Evolutionary conservation across 441 rosid species (phyloP), one percentile per base, ranked within the genome.

Genomic region (Euphorbia schlechtendalii): DNA sequence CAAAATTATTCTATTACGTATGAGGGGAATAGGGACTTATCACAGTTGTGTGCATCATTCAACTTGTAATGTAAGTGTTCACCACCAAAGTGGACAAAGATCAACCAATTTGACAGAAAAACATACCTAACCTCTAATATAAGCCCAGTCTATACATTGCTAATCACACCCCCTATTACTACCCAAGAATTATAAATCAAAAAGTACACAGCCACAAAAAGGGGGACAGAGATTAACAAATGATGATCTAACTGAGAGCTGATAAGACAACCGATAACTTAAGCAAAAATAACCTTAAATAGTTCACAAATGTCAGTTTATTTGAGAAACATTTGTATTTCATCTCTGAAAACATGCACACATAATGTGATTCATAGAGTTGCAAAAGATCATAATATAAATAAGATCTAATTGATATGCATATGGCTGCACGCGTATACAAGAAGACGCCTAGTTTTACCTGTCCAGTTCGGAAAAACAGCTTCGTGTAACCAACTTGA

Each of bases 381-480:
- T 22, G 32, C 27, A 51, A 53, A 14, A 52, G 30, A 53, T 36
- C 28, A 24, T 32, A 63, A 49, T 63, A 45, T n/a, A 30, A 8
- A 25, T 21, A 51, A 8, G 11, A 18, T 58, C 7, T 7, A 46
- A 56, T 18, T 22, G 0, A 34, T 32, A 12, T n/a, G 22, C 12
- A 27, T 15, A 58, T 18, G 18, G 32, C 21, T 22, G 24, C 22
- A 49, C n/a, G 45, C 12, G 13, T 40, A 38, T 6, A 41, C 21
- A 45, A 30, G 21, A 2, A 61, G 7, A 32, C 11, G 34, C 30
- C 11, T 51, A 41, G 48, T 61, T 59, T 65, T 73, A 94, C 99
- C 99, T 92, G 98, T 51, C 98, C 98, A 12, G 98, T 78, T 59
- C 98, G 92, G 75, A 95, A 89, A 82, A 95, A 95, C 73, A 95